Evolutionary conservation across 768 basidiomycete genomes (phyloP).

Genomic region (Agrocybe pediades): DNA sequence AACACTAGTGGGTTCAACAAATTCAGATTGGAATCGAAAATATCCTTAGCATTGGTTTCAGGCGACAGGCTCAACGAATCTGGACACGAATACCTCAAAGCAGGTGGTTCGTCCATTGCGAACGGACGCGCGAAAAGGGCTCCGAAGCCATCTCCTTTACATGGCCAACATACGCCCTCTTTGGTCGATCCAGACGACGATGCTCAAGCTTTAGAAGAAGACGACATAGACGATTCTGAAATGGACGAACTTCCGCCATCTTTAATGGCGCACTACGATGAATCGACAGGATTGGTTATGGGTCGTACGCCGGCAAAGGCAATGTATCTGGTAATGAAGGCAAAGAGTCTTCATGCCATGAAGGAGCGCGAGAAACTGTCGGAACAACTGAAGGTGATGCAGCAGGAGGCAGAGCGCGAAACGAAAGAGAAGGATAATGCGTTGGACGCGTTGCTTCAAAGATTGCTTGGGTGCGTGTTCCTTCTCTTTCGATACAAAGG

Average conservation of each 20-base stretch:
- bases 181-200: slow-evolving; percentile 11
- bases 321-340: slow-evolving; percentile 75
- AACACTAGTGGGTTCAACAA: slow-evolving; percentile 47
- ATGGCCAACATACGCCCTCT: slow-evolving; percentile 21
- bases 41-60: slow-evolving; percentile 37
- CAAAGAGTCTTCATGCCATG: slow-evolving; percentile 70
- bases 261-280: slow-evolving; percentile 51
- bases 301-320: slow-evolving; percentile 72
- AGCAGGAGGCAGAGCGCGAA: slow-evolving; percentile 53
- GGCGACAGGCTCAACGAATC: slow-evolving; percentile 27
- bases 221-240: slow-evolving; percentile 31
- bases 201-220: not conserved
- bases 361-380: slow-evolving; percentile 67
- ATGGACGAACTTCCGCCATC: slow-evolving; percentile 56
- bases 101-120: slow-evolving; percentile 9
- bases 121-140: slow-evolving; percentile 20
- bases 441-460: slow-evolving; percentile 46
- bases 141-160: slow-evolving; percentile 14
- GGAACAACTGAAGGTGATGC: slow-evolving; percentile 61
- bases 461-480: slow-evolving; percentile 29
- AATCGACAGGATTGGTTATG: slow-evolving; percentile 61
- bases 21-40: slow-evolving; percentile 63
- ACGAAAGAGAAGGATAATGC: slow-evolving; percentile 62
- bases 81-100: slow-evolving; percentile 17
- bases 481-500: no score